A percentile compares a stretch with the other conserved stretches of the same genome.
Conservation (phyloP, 805 yeast genomes). For the Saccharomycopsis guyanensis region DNA sequence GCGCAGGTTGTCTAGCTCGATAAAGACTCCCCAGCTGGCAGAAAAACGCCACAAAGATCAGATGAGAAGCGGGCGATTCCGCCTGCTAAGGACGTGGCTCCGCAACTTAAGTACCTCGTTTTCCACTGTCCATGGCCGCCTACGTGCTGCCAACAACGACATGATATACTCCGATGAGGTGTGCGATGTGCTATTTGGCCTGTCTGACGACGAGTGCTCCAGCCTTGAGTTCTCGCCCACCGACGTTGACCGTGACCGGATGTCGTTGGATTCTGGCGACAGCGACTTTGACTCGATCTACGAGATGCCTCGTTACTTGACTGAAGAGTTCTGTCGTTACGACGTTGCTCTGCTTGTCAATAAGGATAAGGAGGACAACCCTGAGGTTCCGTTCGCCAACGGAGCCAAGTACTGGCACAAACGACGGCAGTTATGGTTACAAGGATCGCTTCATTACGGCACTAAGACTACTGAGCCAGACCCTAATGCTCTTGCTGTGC, state of each 20-base stretch:
- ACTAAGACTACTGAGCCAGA: not conserved
- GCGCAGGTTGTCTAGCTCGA: not conserved
- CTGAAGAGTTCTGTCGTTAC: not conserved
- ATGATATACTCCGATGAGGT: conserved; percentile 5
- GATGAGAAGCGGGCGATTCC: not conserved
- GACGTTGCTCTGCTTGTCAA: not conserved
- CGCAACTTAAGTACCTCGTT: not conserved
- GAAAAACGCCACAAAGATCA: not conserved
- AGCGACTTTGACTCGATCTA: not conserved
- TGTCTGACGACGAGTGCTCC: not conserved
- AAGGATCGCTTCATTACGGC: conserved; percentile 26
- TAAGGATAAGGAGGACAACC: not conserved
- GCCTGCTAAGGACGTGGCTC: not conserved
- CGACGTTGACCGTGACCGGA: not conserved
- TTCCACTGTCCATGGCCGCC: not conserved
- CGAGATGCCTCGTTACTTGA: conserved; percentile 2
- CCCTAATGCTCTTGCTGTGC: not conserved
- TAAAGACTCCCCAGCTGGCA: not conserved
- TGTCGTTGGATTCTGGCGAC: not conserved
- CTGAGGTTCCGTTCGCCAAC: conserved; percentile 35
- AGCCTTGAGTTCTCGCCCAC: not conserved
- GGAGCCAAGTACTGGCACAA: conserved; percentile 65
- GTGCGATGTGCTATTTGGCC: conserved; percentile 4
- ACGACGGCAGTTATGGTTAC: conserved; percentile 63
- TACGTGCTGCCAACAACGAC: conserved; percentile 4